phyloP scores from a whole-genome alignment of 2,329 filamentous ascomycete genomes.

The Talaromyces sp. region DNA sequence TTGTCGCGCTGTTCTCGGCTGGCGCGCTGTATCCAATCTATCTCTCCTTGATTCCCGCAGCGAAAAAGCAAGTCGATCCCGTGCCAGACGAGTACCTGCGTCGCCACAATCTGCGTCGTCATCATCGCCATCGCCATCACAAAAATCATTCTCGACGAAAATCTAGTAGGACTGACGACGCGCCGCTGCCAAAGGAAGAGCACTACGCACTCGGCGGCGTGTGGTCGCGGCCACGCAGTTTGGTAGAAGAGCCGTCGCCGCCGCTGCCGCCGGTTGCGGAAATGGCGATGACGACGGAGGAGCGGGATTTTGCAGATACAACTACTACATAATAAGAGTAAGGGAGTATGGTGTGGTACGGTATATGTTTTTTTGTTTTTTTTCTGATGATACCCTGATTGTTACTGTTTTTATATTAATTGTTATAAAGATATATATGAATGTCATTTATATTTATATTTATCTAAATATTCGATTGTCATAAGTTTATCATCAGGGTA shows the following conservation, averaged over 20 bases:
- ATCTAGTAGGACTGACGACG: background rate
- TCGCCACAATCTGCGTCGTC: constrained; percentile 3
- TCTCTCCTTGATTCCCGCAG: constrained; percentile 44
- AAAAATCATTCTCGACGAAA: constrained; percentile 4
- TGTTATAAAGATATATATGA: background rate
- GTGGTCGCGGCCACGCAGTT: constrained; percentile 12
- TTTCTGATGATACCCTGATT: background rate
- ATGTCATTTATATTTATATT: background rate
- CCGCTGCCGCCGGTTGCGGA: background rate
- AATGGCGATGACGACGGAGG: background rate
- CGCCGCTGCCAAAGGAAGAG: background rate
- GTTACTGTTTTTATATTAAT: background rate
- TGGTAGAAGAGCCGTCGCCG: constrained; percentile 7
- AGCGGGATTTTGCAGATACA: constrained; percentile 3
- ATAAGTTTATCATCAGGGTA: background rate
- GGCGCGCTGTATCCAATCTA: constrained; percentile 51
- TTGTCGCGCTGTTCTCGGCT: constrained; percentile 46
- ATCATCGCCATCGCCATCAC: constrained; percentile 1
- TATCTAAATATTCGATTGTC: background rate
- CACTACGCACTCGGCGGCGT: constrained; percentile 11
- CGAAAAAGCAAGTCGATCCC: constrained; percentile 48
- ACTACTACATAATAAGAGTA: no score
- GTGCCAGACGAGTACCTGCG: constrained; percentile 20
- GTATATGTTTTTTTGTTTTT: background rate
- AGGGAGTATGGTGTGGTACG: background rate